Evolutionary conservation across 148 eudicot species (phyloP).

Genomic region (Arctostaphylos glauca): DNA sequence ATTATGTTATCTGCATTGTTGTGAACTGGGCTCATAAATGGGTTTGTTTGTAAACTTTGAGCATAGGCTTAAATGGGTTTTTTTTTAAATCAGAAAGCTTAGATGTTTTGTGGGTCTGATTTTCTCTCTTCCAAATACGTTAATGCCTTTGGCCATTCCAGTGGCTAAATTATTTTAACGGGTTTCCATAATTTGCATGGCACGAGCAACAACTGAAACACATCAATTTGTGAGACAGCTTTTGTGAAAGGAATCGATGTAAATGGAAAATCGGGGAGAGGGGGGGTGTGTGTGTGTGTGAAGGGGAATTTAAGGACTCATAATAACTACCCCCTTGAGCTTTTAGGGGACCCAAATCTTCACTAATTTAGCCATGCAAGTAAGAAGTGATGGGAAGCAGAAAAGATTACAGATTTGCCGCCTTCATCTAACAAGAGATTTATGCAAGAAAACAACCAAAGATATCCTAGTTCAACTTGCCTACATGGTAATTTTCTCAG

Average conservation of each 20-base stretch:
- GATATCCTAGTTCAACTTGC: background rate
- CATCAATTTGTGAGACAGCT: background rate
- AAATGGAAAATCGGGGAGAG: background rate
- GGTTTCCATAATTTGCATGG: background rate
- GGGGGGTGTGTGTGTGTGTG: too few species aligned
- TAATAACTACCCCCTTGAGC: background rate
- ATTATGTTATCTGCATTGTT: background rate
- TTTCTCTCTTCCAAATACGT: background rate
- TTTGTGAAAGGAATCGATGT: background rate
- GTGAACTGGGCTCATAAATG: background rate
- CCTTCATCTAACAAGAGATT: background rate
- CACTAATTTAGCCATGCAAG: background rate
- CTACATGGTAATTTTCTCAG: background rate
- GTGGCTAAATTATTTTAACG: background rate
- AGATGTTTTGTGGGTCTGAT: slow-evolving; percentile 1
- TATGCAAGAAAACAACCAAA: background rate
- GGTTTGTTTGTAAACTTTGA: background rate
- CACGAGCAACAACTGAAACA: background rate
- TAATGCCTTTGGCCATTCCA: background rate
- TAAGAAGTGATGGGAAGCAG: background rate
- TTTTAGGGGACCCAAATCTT: background rate
- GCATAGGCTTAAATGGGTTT: background rate
- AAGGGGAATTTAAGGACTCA: background rate
- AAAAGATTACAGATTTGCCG: background rate
- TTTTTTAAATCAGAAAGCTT: too few species aligned